phyloP scores from a whole-genome alignment of 495 filamentous ascomycete genomes.

The Gamarada debralockiae region DNA sequence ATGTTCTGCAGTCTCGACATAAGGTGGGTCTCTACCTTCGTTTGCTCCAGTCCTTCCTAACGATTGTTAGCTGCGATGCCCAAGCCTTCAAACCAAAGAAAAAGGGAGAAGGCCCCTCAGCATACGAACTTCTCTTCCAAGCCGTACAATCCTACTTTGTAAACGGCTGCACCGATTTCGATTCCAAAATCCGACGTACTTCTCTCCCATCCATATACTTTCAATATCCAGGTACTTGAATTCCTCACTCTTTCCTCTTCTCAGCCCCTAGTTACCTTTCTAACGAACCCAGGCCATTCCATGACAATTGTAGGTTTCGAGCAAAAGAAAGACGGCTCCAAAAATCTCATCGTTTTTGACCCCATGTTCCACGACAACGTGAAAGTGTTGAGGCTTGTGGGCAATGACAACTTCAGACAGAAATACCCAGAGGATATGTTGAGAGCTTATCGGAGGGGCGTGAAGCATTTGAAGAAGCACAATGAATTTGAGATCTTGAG shows the following conservation, averaged over 20 bases:
- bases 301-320: constrained; percentile 91
- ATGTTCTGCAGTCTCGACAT: constrained; percentile 69
- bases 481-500: constrained; percentile 73
- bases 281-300: constrained; percentile 71
- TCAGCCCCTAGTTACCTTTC: background rate
- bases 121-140: constrained; percentile 47
- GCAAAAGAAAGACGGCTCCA: constrained; percentile 54
- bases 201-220: constrained; percentile 81
- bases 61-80: constrained; percentile 43
- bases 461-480: constrained; percentile 63
- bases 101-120: background rate
- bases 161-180: constrained; percentile 33
- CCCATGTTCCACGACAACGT: constrained; percentile 74
- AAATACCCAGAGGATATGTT: constrained; percentile 52
- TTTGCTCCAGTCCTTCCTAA: background rate
- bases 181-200: constrained; percentile 60
- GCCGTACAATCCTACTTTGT: constrained; percentile 74
- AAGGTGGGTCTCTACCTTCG: constrained; percentile 39
- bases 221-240: constrained; percentile 74
- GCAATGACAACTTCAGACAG: constrained; percentile 31
- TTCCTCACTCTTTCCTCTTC: background rate
- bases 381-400: constrained; percentile 54
- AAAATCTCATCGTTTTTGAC: constrained; percentile 83
- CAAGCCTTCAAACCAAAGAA: constrained; percentile 38
- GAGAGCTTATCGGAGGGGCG: constrained; percentile 67